Evolutionary conservation across 2,329 filamentous ascomycete species (phyloP).

Genomic region (Penicillium sp.): DNA sequence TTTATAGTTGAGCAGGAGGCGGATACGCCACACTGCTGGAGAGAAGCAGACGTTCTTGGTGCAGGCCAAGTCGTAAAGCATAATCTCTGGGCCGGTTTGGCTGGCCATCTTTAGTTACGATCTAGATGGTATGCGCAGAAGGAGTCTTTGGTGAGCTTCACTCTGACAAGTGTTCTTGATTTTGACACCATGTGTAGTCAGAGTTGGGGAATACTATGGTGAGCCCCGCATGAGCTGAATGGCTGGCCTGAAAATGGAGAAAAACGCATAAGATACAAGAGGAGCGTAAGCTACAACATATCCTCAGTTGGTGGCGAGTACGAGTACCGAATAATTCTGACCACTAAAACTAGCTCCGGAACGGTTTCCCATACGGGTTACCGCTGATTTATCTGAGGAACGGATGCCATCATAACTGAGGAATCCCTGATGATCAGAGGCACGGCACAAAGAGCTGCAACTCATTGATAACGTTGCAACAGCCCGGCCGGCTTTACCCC

Average conservation of each 20-base stretch:
- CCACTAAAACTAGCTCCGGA: background rate
- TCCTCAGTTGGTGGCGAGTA: too few relatives aligned
- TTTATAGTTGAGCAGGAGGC: slow-evolving; percentile 55
- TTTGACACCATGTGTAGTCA: too few relatives aligned
- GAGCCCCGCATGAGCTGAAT: background rate
- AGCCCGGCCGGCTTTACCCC: slow-evolving; percentile 9
- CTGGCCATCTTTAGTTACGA: background rate
- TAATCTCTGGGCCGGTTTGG: slow-evolving; percentile 41
- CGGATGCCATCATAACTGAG: too few relatives aligned
- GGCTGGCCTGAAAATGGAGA: background rate
- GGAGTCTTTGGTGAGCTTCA: too few relatives aligned
- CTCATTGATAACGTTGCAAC: slow-evolving; percentile 1
- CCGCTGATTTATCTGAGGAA: too few relatives aligned
- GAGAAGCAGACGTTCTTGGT: slow-evolving; percentile 52
- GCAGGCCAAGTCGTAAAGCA: slow-evolving; percentile 51
- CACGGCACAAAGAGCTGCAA: background rate
- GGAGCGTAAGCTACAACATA: background rate
- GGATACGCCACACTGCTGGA: slow-evolving; percentile 51
- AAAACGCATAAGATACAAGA: background rate
- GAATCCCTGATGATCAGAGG: background rate
- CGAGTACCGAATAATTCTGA: too few relatives aligned
- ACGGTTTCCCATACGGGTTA: background rate
- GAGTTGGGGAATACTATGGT: background rate
- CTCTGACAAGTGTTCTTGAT: background rate
- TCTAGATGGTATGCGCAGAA: too few relatives aligned